phyloP scores from a whole-genome alignment of 1,139 yeast genomes.

The Scheffersomyces segobiensis region DNA sequence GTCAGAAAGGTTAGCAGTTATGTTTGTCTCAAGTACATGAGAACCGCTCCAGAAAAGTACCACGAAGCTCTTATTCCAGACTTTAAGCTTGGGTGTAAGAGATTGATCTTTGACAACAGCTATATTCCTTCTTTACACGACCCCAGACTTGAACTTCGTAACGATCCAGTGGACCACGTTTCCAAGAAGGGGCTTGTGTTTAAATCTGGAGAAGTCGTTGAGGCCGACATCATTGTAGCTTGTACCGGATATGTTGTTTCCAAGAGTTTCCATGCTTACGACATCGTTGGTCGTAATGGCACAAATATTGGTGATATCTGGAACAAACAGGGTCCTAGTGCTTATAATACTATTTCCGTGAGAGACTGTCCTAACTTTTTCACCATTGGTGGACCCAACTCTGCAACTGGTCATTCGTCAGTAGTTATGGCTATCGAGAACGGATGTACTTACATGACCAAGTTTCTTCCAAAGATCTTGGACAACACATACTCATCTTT shows the following conservation, averaged over 20 bases:
- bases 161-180: constrained; percentile 26
- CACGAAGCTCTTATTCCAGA: constrained; percentile 36
- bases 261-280: constrained; percentile 19
- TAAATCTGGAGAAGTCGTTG: constrained; percentile 27
- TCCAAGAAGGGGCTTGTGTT: constrained; percentile 31
- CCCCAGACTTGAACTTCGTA: constrained; percentile 28
- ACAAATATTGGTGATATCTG: constrained; percentile 23
- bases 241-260: constrained; percentile 42
- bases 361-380: constrained; percentile 40
- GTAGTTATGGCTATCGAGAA: constrained; percentile 46
- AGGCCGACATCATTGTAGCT: constrained; percentile 45
- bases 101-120: constrained; percentile 40
- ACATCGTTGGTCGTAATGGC: constrained; percentile 31
- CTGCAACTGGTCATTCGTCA: constrained; percentile 47
- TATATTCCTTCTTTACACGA: constrained; percentile 38
- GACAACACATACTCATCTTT: constrained; percentile 31
- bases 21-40: constrained; percentile 29
- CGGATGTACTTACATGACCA: constrained; percentile 26
- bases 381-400: constrained; percentile 42
- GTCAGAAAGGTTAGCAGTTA: constrained; percentile 26
- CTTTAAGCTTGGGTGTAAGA: constrained; percentile 45
- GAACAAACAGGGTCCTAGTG: constrained; percentile 33
- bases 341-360: constrained; percentile 37
- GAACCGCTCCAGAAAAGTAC: constrained; percentile 34
- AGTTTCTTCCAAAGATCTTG: constrained; percentile 28